A percentile compares a stretch with the other conserved stretches of the same genome.
phyloP scores from a whole-genome alignment of 73 alveolate genomes.

The Symbiodinium pilosum region DNA sequence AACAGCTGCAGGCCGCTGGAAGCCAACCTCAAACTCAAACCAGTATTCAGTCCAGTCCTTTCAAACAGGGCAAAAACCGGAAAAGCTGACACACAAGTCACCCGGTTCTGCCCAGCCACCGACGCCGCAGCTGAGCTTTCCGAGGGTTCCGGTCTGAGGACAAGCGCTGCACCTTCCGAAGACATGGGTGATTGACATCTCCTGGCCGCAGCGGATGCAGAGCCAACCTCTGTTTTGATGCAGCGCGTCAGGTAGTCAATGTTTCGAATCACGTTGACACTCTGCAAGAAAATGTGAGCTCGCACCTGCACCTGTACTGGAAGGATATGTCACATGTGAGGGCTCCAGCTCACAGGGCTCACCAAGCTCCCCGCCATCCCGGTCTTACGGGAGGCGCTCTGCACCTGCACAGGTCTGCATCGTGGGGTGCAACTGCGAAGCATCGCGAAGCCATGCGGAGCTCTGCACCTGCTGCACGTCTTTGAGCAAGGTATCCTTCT shows the following conservation, averaged over 20 bases:
- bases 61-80: no score
- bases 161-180: constrained; percentile 56
- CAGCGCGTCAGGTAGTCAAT: constrained; percentile 83
- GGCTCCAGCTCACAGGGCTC: not conserved
- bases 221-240: constrained; percentile 65
- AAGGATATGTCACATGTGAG: not conserved
- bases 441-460: not conserved
- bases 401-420: not conserved
- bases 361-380: constrained; percentile 40
- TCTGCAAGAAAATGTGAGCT: constrained; percentile 79
- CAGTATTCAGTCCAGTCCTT: no score
- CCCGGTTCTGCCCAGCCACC: not conserved
- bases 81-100: no score
- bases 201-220: not conserved
- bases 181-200: no score
- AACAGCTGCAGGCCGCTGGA: constrained; percentile 79
- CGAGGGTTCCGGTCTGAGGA: constrained; percentile 55
- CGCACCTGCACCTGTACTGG: constrained; percentile 59
- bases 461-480: constrained; percentile 46
- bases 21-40: constrained; percentile 5
- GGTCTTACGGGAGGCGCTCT: constrained; percentile 54
- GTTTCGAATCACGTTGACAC: constrained; percentile 86
- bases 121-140: constrained; percentile 45
- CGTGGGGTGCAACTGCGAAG: not conserved
- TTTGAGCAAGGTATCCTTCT: constrained; percentile 55